Base-by-base conservation (phyloP, 1,284 basidiomycete genomes). In the Apiotrichum laibachii region DNA sequence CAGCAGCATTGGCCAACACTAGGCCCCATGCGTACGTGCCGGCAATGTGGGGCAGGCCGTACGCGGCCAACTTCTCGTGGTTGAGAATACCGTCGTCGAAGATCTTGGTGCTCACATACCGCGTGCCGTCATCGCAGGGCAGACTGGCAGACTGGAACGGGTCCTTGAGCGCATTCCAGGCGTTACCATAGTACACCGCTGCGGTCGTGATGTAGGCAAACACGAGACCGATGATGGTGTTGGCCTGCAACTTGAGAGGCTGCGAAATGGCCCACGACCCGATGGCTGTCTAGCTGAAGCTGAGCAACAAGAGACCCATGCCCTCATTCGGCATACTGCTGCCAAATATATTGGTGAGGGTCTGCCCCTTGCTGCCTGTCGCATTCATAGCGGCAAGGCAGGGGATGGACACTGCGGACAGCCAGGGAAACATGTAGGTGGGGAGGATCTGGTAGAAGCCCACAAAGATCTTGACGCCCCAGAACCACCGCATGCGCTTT, bases 401-500 rank as follows among this genome's bases (percentile, higher is more conserved):
- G 70, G 59, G 60, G 40, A 76, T 65, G 13, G 68, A 71, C 37
- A 77, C 49, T 15, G 65, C 65, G 57, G 72, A 71, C 45, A 75
- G 60, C 52, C 58, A 64, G 2, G 75, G 72, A 22, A 72, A 63
- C 39, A 80, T 83, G 66, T 77, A 86, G 73, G 57, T 60, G 2
- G 85, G 85, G 2, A 87, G 53, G 49, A 71, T 31, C 50, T 70
- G 64, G 56, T 64, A 72, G 2, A 64, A 33, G 13, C 60, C 57
- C 58, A 68, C 63, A 13, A 50, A 59, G 84, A 85, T 86, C 75
- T 87, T 87, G 58, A 68, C 61, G 16, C 50, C 60, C 84, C 86
- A 86, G 75, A 87, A 87, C 9, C 83, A 72, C 62, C 81, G 82
- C n/a, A 86, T 70, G 19, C 83, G 82, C 70, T 85, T 84, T 35